Conservation (phyloP, 495 filamentous ascomycete genomes). For the Neurospora cerealis region DNA sequence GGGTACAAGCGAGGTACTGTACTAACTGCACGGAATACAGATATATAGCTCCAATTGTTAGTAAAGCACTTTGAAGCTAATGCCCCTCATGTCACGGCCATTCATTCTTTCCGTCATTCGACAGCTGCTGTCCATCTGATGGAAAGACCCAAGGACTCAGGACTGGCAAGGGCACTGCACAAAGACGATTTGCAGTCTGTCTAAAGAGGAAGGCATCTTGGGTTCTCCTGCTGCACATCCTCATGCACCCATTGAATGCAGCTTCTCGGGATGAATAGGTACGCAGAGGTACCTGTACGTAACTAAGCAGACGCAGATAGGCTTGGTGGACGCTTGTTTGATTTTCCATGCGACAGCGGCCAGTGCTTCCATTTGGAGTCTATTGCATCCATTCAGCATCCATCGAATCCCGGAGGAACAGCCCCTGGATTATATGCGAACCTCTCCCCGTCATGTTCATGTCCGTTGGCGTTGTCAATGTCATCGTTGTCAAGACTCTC, state of each 20-base stretch:
- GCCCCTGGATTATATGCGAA: neutral
- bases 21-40: neutral
- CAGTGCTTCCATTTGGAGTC: neutral
- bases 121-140: neutral
- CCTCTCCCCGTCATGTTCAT: neutral
- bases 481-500: neutral
- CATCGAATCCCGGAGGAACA: neutral
- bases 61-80: neutral
- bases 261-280: neutral
- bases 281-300: neutral
- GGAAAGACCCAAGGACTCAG: no score
- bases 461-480: neutral
- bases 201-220: neutral
- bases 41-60: neutral
- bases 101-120: neutral
- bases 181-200: neutral
- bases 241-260: neutral
- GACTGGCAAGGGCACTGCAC: neutral
- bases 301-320: neutral
- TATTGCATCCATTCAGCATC: neutral
- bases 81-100: neutral
- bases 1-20: neutral
- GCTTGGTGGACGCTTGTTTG: neutral
- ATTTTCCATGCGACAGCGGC: neutral
- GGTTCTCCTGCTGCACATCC: neutral